phyloP scores from a whole-genome alignment of 163 green algal genomes.

The Scenedesmus sp. region DNA sequence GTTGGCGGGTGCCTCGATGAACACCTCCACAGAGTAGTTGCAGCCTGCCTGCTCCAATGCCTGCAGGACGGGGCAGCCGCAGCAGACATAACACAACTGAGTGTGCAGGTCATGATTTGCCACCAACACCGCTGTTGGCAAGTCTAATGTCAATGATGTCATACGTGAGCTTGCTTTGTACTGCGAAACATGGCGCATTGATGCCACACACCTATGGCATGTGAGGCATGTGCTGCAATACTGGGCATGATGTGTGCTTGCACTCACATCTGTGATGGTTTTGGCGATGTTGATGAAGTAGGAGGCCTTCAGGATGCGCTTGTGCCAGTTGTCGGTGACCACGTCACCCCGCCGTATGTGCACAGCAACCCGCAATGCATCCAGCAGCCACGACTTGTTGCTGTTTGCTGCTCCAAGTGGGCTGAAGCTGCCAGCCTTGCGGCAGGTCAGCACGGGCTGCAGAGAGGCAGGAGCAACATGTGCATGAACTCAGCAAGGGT shows the following conservation, averaged over 20 bases:
- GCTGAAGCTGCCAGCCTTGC: neutral
- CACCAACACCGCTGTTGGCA: neutral
- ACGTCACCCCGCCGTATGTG: constrained; percentile 39
- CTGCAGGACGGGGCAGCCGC: neutral
- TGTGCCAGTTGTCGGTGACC: constrained; percentile 28
- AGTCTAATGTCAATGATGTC: no score
- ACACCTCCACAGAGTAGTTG: constrained; percentile 35
- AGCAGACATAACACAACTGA: neutral
- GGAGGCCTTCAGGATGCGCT: neutral
- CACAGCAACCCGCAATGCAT: constrained; percentile 27
- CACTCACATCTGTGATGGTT: constrained; percentile 8
- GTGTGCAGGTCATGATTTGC: neutral
- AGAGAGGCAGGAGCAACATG: neutral
- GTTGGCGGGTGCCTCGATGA: constrained; percentile 6
- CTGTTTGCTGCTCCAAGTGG: neutral
- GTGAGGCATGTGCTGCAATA: neutral
- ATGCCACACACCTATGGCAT: no score
- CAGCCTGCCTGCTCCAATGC: constrained; percentile 8
- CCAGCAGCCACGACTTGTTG: constrained; percentile 39
- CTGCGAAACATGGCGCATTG: no score
- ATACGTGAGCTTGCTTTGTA: neutral
- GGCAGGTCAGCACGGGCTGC: constrained; percentile 5
- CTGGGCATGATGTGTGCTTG: neutral
- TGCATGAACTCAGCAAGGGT: neutral
- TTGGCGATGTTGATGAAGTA: constrained; percentile 47